Conservation (phyloP, 73 alveolate species). For the Uronychia setigera region DNA sequence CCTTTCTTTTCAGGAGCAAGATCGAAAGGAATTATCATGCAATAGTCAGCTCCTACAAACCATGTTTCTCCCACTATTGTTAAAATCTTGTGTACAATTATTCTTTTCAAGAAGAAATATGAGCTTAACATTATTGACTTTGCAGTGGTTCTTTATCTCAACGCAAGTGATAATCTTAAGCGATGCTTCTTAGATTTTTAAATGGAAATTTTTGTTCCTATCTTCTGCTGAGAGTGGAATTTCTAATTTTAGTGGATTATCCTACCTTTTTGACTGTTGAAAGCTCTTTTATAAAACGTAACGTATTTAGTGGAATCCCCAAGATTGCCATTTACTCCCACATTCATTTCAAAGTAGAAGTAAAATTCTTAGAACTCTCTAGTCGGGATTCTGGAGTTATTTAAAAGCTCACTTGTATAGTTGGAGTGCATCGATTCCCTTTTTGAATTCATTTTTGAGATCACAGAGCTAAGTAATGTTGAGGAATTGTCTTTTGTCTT, state of each 20-base stretch:
- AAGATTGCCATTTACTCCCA: background rate
- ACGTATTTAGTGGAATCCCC: background rate
- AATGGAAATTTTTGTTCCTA: conserved; percentile 7
- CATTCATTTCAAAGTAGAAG: conserved; percentile 23
- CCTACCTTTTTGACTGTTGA: background rate
- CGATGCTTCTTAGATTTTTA: conserved; percentile 20
- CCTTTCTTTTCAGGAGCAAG: background rate
- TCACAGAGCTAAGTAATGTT: conserved; percentile 41
- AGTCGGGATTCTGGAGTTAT: conserved; percentile 35
- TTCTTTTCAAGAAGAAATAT: conserved; percentile 23
- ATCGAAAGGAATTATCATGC: background rate
- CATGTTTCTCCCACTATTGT: conserved; percentile 22
- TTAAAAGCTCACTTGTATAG: conserved; percentile 16
- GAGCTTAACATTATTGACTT: conserved; percentile 32
- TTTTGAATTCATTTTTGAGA: conserved; percentile 24
- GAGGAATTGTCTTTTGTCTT: conserved; percentile 39
- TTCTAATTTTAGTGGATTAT: background rate
- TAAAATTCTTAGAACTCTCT: conserved; percentile 39
- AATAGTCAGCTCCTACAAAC: conserved; percentile 47
- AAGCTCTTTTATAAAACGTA: background rate
- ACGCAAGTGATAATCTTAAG: conserved; percentile 11
- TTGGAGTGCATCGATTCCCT: conserved; percentile 59
- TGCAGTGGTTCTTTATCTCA: background rate
- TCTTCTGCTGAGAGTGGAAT: conserved; percentile 6
- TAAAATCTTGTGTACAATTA: background rate